Percentiles rank a stretch among this genome's conserved stretches.
Evolutionary conservation across 2,329 filamentous ascomycete genomes (phyloP).

Genomic region (Verticillium dahliae): DNA sequence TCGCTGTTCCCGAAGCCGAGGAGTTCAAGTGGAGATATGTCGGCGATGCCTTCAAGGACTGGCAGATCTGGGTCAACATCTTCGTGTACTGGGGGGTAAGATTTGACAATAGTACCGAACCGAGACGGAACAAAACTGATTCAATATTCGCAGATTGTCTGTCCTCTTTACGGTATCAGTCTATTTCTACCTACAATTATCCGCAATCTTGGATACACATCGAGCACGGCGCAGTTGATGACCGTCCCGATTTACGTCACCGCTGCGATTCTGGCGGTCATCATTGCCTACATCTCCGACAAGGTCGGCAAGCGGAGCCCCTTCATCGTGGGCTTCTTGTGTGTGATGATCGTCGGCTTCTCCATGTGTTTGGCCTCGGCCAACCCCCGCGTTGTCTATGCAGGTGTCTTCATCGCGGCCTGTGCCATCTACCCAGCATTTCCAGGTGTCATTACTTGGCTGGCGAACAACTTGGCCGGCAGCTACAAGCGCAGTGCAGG

Average conservation of each 20-base stretch:
- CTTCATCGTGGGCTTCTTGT: conserved; percentile 48
- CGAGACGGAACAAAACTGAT: too few relatives aligned
- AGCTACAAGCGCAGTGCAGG: conserved; percentile 58
- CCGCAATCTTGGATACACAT: conserved; percentile 48
- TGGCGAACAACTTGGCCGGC: conserved; percentile 68
- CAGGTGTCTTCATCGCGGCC: conserved; percentile 68
- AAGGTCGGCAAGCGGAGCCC: conserved; percentile 44
- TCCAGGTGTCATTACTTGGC: conserved; percentile 72
- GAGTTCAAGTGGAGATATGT: conserved; percentile 72
- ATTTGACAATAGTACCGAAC: conserved; percentile 15
- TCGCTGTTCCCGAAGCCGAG: conserved; percentile 57
- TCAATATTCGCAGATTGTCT: conserved; percentile 32
- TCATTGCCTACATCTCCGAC: conserved; percentile 50
- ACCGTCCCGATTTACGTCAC: conserved; percentile 55
- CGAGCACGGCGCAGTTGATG: conserved; percentile 56
- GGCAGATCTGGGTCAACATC: conserved; percentile 64
- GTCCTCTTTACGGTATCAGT: conserved; percentile 50
- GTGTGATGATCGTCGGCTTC: conserved; percentile 49
- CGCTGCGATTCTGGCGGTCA: conserved; percentile 52
- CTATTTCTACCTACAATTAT: conserved; percentile 60
- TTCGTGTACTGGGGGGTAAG: conserved; percentile 59
- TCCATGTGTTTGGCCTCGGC: conserved; percentile 52
- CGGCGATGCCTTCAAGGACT: conserved; percentile 66
- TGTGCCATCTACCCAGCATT: conserved; percentile 77
- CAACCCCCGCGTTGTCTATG: conserved; percentile 60